phyloP scores from a whole-genome alignment of 352 stramenopile species.

The Lagenidium giganteum region DNA sequence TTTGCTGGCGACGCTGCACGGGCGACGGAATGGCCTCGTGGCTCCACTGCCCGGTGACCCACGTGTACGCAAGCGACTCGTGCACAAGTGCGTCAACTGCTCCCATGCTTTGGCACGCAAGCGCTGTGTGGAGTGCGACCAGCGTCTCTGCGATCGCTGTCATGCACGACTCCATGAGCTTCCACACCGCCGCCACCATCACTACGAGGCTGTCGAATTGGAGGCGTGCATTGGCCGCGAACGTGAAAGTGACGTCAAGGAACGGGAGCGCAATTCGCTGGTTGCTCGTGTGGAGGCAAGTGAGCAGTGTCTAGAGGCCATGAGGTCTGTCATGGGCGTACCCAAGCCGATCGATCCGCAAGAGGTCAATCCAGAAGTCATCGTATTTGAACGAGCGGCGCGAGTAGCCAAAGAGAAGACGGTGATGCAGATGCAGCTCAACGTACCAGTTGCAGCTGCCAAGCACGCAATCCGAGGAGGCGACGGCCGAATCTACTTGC shows the following conservation, averaged over 20 bases:
- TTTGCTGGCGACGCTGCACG: conserved; percentile 22
- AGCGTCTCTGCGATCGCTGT: conserved; percentile 57
- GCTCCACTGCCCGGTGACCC: conserved; percentile 32
- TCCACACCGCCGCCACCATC: conserved; percentile 38
- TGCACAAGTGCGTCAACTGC: conserved; percentile 68
- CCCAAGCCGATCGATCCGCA: too few relatives aligned
- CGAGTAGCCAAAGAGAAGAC: conserved; percentile 43
- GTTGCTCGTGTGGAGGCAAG: conserved; percentile 17
- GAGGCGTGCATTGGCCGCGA: conserved; percentile 22
- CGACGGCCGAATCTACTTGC: conserved; percentile 34
- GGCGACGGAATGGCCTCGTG: conserved; percentile 53
- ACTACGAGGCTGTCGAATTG: conserved; percentile 34
- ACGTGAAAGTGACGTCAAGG: conserved; percentile 10
- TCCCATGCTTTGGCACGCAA: conserved; percentile 34
- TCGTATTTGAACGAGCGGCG: conserved; percentile 39
- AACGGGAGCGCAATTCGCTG: conserved; percentile 27
- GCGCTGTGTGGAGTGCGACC: conserved; percentile 42
- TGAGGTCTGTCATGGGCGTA: conserved; percentile 26
- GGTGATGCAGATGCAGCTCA: conserved; percentile 50
- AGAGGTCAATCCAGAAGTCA: conserved; percentile 30
- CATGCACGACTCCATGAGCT: conserved; percentile 53
- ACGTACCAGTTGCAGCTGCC: conserved; percentile 36
- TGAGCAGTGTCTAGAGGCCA: conserved; percentile 20
- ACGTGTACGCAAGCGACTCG: conserved; percentile 19
- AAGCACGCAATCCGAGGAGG: conserved; percentile 32